Conservation (phyloP, 1,284 basidiomycete genomes). For the Tilletia indica region DNA sequence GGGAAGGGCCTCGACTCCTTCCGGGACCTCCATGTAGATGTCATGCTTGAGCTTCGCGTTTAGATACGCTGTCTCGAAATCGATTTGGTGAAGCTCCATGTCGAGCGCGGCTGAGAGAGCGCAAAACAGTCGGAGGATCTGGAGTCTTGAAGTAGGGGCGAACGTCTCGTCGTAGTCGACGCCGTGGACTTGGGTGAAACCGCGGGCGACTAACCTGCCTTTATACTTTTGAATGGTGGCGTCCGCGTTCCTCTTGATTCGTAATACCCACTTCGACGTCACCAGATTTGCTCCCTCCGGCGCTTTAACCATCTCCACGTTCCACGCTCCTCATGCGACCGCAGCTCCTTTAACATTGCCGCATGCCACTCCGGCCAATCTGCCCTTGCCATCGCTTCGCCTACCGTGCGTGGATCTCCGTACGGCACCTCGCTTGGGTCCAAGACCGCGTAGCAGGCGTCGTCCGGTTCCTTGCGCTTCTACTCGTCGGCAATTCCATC, state of each 20-base stretch:
- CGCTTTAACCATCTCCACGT: background rate
- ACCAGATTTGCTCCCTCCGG: background rate
- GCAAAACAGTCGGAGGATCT: background rate
- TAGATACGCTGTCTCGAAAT: slow-evolving; percentile 2
- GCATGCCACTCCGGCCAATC: background rate
- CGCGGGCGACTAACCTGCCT: slow-evolving; percentile 20
- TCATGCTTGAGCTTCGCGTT: background rate
- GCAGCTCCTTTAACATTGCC: background rate
- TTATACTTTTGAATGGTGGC: slow-evolving; percentile 16
- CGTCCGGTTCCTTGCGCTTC: background rate
- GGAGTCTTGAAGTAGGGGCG: slow-evolving; percentile 17
- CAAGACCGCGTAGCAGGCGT: background rate
- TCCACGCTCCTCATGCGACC: background rate
- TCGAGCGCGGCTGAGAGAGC: background rate
- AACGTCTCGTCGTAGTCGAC: slow-evolving; percentile 23
- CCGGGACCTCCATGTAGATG: background rate
- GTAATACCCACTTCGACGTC: slow-evolving; percentile 21
- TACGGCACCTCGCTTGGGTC: background rate
- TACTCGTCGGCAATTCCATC: no score
- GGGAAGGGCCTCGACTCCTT: background rate
- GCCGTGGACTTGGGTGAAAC: slow-evolving; percentile 20
- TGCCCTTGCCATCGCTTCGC: background rate
- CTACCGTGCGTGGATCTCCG: background rate
- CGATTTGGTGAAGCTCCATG: background rate
- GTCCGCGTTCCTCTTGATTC: slow-evolving; percentile 10